Base-by-base conservation (phyloP, 768 basidiomycete species). In the Mycena vulgaris region DNA sequence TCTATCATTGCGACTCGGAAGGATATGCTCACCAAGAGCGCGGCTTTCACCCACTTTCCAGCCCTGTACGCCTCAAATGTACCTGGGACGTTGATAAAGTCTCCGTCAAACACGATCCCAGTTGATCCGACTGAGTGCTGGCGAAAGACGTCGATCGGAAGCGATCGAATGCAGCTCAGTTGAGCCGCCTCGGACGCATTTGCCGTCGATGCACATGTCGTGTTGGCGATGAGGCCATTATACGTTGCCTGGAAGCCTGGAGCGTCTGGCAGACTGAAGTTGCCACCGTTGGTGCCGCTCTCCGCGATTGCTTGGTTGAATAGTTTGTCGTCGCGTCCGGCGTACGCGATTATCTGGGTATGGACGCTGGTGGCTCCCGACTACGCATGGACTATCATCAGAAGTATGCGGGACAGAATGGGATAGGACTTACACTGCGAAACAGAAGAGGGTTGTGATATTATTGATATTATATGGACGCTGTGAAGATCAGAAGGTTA, bases 331-430 rank as follows among this genome's bases (percentile, higher is more conserved):
- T 73, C 53, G 14, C 68, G 37, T 28, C 68, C 68, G 19, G 31
- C 79, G 40, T 80, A 78, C 39, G 79, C 80, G 37, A 78, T 73
- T 3, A 80, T 73, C 49, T 83, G 82, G 56, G 79, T 74, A 37
- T 77, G 74, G 14, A 82, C 79, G 30, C 80, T 80, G 0, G 79
- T 79, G n/a, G 79, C 79, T 5, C 82, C 81, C 2, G 82, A 74
- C 62, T 77, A 75, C 16, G 14, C 10, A 42, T 21, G 21, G 45
- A 8, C 58, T 75, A 74, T 3, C 14, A 21, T 45, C 21, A 9
- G 42, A n/a, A 31, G 14, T 21, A 25, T 2, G 45, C 28, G 16
- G 11, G 30, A 10, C 4, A 11, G 17, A 40, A 11, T n/a, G n/a
- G 16, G 0, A 30, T 23, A 47, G 6, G 30, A 9, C 47, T 51